These are phyloP conservation scores for Podospora sp. DNA, from an alignment of 495 filamentous ascomycete genomes.

Conservation along the genomic window DNA sequence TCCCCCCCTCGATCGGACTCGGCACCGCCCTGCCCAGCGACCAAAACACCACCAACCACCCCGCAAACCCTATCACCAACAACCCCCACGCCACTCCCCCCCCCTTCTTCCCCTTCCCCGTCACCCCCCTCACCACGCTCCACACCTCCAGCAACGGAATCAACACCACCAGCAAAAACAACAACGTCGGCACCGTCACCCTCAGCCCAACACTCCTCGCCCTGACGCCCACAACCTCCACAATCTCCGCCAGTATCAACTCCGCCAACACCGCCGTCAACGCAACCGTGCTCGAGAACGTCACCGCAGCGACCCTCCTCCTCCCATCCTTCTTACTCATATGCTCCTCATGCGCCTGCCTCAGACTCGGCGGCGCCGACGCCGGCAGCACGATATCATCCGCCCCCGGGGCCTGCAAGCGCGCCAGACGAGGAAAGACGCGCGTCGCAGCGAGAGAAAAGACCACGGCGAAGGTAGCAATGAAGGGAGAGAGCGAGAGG, in stretches of 20 bases:
- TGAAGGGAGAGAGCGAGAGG: constrained; percentile 51
- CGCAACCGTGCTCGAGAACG: constrained; percentile 72
- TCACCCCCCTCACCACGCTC: constrained; percentile 56
- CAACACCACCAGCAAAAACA: constrained; percentile 66
- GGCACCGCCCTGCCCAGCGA: constrained; percentile 67
- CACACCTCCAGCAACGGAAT: constrained; percentile 74
- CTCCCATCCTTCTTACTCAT: constrained; percentile 44
- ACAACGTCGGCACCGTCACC: constrained; percentile 63
- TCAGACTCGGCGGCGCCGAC: constrained; percentile 52
- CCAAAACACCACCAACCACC: constrained; percentile 75
- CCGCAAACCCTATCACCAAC: constrained; percentile 57
- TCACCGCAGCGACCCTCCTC: constrained; percentile 58
- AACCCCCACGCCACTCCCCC: constrained; percentile 58
- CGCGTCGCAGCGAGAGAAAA: constrained; percentile 58
- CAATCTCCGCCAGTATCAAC: constrained; percentile 77
- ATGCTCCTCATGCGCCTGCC: constrained; percentile 54
- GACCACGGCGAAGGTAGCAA: constrained; percentile 63
- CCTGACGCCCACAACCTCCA: constrained; percentile 63
- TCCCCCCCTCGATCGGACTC: constrained; percentile 33
- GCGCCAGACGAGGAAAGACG: constrained; percentile 66
- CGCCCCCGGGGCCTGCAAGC: constrained; percentile 43
- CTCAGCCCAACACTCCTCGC: constrained; percentile 64
- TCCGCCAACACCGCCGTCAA: constrained; percentile 73
- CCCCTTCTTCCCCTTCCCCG: constrained; percentile 60
- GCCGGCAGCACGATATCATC: constrained; percentile 57